Percentiles rank a stretch among this genome's conserved stretches.
phyloP scores from a whole-genome alignment of 441 rosid species.

The Brassica hybrid region DNA sequence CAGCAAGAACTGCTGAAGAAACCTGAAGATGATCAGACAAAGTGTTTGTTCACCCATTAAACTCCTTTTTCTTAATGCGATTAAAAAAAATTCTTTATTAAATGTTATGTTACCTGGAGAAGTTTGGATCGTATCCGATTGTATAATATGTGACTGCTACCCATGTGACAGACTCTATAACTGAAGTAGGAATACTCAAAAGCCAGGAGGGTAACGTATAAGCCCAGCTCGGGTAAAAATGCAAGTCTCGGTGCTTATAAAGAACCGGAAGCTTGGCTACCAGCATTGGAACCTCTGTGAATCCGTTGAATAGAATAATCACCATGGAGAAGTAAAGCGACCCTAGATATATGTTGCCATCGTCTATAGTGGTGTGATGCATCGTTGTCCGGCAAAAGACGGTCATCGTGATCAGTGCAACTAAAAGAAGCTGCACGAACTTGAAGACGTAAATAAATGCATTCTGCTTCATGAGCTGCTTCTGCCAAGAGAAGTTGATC shows the following conservation, averaged over 20 bases:
- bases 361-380: slow-evolving; percentile 80
- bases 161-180: slow-evolving; percentile 92
- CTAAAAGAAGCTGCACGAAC: slow-evolving; percentile 86
- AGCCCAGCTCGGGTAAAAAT: slow-evolving; percentile 92
- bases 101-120: slow-evolving; percentile 54
- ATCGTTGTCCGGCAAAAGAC: slow-evolving; percentile 85
- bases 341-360: slow-evolving; percentile 88
- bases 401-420: slow-evolving; percentile 93
- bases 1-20: slow-evolving; percentile 77
- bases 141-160: slow-evolving; percentile 85
- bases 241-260: slow-evolving; percentile 95
- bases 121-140: slow-evolving; percentile 85
- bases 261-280: slow-evolving; percentile 94
- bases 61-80: too few relatives aligned
- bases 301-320: slow-evolving; percentile 94
- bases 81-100: too few relatives aligned
- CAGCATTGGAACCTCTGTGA: slow-evolving; percentile 95
- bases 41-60: too few relatives aligned
- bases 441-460: slow-evolving; percentile 90
- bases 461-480: slow-evolving; percentile 88
- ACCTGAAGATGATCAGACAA: slow-evolving; percentile 48
- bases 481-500: slow-evolving; percentile 81
- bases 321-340: slow-evolving; percentile 93
- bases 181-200: slow-evolving; percentile 84
- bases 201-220: slow-evolving; percentile 92